These are phyloP conservation scores for Pugionium cornutum DNA, from an alignment of 345 rosid species.

Conservation along the genomic window DNA sequence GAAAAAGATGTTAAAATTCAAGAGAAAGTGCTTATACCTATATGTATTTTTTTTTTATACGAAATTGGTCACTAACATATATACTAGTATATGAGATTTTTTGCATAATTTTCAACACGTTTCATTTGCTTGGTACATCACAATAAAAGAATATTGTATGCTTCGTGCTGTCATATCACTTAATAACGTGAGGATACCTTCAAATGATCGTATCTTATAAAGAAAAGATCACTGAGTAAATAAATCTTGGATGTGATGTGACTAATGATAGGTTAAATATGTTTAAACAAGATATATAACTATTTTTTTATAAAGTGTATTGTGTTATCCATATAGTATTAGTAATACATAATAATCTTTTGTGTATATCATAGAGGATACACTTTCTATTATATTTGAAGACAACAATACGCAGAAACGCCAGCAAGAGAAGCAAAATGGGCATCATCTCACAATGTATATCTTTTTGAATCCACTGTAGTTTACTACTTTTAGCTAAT, in stretches of 20 bases:
- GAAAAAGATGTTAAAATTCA: neutral
- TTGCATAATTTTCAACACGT: neutral
- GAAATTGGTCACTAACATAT: neutral
- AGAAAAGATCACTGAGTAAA: neutral
- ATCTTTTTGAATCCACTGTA: too few relatives aligned
- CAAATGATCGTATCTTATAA: neutral
- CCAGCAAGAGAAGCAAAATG: too few relatives aligned
- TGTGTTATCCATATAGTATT: too few relatives aligned
- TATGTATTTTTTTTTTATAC: neutral
- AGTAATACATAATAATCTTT: too few relatives aligned
- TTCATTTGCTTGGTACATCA: neutral
- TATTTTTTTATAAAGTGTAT: too few relatives aligned
- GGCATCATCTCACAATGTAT: too few relatives aligned
- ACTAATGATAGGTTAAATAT: slow-evolving; percentile 23
- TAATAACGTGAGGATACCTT: neutral
- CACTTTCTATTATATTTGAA: too few relatives aligned
- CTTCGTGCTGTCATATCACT: neutral
- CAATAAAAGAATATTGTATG: neutral
- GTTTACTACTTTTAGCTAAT: too few relatives aligned
- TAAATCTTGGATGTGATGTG: slow-evolving; percentile 20
- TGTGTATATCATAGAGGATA: too few relatives aligned
- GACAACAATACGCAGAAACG: too few relatives aligned
- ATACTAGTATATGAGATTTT: neutral
- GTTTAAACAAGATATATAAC: slow-evolving; percentile 1
- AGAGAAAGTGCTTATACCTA: neutral